Evolutionary conservation across 148 eudicot genomes (phyloP), one percentile per base, ranked within the genome.

Genomic region (Rhododendron molle): DNA sequence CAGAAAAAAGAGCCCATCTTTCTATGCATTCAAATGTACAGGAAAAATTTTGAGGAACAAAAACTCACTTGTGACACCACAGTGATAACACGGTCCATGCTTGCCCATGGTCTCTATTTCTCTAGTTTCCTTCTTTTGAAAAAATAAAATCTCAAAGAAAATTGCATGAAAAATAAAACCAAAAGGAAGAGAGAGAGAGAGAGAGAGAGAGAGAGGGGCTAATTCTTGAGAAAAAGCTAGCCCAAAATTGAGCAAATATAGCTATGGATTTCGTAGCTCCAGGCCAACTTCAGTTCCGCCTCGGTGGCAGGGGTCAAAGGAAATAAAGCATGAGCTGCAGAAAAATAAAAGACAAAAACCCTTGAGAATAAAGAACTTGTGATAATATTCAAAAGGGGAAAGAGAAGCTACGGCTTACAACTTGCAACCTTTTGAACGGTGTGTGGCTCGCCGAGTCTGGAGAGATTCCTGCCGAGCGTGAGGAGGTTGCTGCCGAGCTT

Each of bases 31-130:
- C 83, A 84, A 60, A 38, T 81, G 43, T 8, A 34, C 40, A 74
- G 83, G 69, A 50, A 72, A 85, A 50, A 20, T 86, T 72, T 91
- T 89, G 85, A 43, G 85, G 46, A 87, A 93, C 98, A 93, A 89
- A 87, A 90, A 91, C 99, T 97, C 99, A 97, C 99, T 95, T 92
- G 99, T 93, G 91, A 94, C 98, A 94, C 99, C 99, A 95, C 99
- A 97, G 94, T 97, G 99, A 93, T 88, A 91, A 96, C 99, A 97
- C 94, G 99, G 99, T 91, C 99, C 99, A 85, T 95, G 96, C 92
- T 97, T 97, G 76, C 98, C 99, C 99, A 97, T 97, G 78, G 78
- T 90, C 90, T 87, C 81, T 84, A 88, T 74, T 88, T 34, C 76
- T 82, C 86, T 86, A 62, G 82, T 73, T 44, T 94, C 96, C 92